A percentile compares a stretch with the other conserved stretches of the same genome.
Conservation (phyloP, 352 stramenopile species). For the Phytophthora sansomeana region DNA sequence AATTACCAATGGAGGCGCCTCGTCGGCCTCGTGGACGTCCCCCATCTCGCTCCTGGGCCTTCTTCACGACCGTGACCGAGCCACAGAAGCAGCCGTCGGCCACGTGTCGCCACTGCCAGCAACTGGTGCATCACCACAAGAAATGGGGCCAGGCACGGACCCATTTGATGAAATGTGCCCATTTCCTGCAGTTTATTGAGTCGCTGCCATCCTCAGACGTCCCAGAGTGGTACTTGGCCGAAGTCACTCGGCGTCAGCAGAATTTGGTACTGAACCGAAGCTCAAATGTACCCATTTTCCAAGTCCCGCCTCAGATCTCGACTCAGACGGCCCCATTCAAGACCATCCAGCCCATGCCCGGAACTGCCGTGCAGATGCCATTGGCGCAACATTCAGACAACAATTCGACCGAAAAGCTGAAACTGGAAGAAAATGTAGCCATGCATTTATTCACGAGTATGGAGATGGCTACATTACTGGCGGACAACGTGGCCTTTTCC, state of each 20-base stretch:
- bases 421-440: conserved; percentile 37
- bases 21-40: conserved; percentile 47
- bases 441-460: conserved; percentile 50
- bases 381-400: conserved; percentile 2
- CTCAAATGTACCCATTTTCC: conserved; percentile 8
- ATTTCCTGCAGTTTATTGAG: conserved; percentile 55
- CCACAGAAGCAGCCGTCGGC: conserved; percentile 55
- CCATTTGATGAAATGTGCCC: conserved; percentile 64
- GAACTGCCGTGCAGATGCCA: not conserved
- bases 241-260: conserved; percentile 48
- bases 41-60: conserved; percentile 58
- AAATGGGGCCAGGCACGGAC: conserved; percentile 69
- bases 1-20: conserved; percentile 6
- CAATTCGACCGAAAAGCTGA: not conserved
- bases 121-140: conserved; percentile 56
- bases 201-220: conserved; percentile 31
- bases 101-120: conserved; percentile 61
- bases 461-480: conserved; percentile 21
- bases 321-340: conserved; percentile 15
- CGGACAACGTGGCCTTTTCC: conserved; percentile 15
- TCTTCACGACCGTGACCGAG: conserved; percentile 55
- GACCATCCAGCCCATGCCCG: conserved; percentile 24
- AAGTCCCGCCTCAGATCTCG: conserved; percentile 19
- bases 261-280: not conserved
- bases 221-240: conserved; percentile 60